Conservation (phyloP, 345 rosid genomes). For the Eucalyptus albens region DNA sequence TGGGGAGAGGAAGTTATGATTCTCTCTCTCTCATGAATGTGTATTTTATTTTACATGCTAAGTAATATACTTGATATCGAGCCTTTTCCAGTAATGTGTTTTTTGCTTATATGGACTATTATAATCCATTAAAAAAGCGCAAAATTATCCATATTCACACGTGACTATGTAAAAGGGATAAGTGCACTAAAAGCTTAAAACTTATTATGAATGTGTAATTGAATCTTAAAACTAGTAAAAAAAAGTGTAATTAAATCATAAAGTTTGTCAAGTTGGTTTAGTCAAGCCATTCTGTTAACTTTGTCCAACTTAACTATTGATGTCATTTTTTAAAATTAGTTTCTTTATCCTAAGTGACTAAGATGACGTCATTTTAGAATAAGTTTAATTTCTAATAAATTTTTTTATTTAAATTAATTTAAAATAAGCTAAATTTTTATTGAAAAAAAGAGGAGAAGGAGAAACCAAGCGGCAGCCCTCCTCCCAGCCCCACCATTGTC, state of each 20-base stretch:
- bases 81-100: not conserved
- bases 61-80: not conserved
- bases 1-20: not conserved
- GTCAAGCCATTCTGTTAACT: fast-evolving
- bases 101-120: not conserved
- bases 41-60: not conserved
- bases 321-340: too few relatives aligned
- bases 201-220: too few relatives aligned
- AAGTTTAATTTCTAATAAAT: too few relatives aligned
- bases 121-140: not conserved
- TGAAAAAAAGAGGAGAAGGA: not conserved
- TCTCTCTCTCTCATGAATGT: not conserved
- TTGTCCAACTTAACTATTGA: too few relatives aligned
- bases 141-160: not conserved
- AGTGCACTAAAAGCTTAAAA: not conserved
- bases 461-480: not conserved
- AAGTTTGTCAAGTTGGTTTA: not conserved
- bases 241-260: too few relatives aligned
- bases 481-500: fast-evolving
- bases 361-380: fast-evolving
- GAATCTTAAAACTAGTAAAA: not conserved
- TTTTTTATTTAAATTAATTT: too few relatives aligned
- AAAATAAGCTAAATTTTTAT: too few relatives aligned
- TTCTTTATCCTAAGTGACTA: not conserved
- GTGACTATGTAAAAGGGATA: not conserved